A percentile compares a stretch with the other conserved stretches of the same genome.
Conservation (phyloP, 2,329 filamentous ascomycete genomes). For the Fusarium napiforme region DNA sequence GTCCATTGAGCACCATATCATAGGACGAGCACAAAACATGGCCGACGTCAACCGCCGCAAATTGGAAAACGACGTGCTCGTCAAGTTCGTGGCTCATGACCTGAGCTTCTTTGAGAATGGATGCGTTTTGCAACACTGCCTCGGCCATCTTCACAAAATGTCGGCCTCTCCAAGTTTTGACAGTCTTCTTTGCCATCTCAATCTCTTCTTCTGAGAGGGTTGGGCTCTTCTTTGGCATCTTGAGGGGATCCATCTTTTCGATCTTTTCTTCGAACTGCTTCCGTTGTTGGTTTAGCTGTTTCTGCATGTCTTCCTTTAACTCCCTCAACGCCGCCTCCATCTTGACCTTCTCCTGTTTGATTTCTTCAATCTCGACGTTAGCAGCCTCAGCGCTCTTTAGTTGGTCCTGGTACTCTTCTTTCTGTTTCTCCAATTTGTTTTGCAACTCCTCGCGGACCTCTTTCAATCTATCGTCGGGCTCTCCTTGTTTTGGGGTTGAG, state of each 20-base stretch:
- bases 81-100: slow-evolving; percentile 98
- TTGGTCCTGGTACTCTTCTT: slow-evolving; percentile 82
- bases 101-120: slow-evolving; percentile 92
- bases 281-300: slow-evolving; percentile 84
- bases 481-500: slow-evolving; percentile 84
- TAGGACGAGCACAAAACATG: slow-evolving; percentile 93
- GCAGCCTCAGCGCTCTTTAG: slow-evolving; percentile 79
- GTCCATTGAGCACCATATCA: slow-evolving; percentile 92
- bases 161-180: slow-evolving; percentile 82
- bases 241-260: slow-evolving; percentile 76
- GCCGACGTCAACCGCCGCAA: slow-evolving; percentile 88
- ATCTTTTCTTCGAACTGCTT: slow-evolving; percentile 87
- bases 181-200: slow-evolving; percentile 71
- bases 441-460: slow-evolving; percentile 86
- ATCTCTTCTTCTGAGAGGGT: slow-evolving; percentile 79
- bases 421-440: slow-evolving; percentile 82
- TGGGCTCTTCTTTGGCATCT: slow-evolving; percentile 68
- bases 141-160: slow-evolving; percentile 96
- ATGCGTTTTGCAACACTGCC: slow-evolving; percentile 86
- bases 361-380: slow-evolving; percentile 83
- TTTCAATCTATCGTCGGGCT: slow-evolving; percentile 79
- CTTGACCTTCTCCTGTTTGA: slow-evolving; percentile 81
- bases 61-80: slow-evolving; percentile 93
- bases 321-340: slow-evolving; percentile 85
- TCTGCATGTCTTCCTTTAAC: slow-evolving; percentile 89